A percentile compares a stretch with the other conserved stretches of the same genome.
Conservation (phyloP, 176 grass and related monocot species). For the Miscanthus lutarioriparius region DNA sequence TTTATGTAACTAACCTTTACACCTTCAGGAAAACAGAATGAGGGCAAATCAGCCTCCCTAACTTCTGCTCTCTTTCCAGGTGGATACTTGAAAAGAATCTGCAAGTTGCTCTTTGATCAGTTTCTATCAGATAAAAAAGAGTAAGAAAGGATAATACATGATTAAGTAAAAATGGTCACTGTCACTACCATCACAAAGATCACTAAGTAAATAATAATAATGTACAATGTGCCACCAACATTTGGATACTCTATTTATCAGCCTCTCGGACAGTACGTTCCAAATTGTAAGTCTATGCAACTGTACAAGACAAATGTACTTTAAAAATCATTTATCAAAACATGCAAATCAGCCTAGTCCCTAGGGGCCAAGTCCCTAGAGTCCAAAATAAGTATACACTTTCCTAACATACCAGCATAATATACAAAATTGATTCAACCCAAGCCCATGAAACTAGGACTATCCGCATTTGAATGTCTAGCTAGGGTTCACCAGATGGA, state of each 20-base stretch:
- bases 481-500: neutral
- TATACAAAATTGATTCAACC: neutral
- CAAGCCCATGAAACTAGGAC: neutral
- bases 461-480: neutral
- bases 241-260: neutral
- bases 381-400: conserved; percentile 30
- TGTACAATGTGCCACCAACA: neutral
- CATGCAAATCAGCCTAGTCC: conserved; percentile 10
- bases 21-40: conserved; percentile 97
- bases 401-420: conserved; percentile 2
- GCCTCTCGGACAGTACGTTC: neutral
- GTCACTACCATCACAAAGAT: neutral
- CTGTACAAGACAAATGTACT: neutral
- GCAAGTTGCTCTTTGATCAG: conserved; percentile 36
- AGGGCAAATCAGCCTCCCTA: conserved; percentile 78
- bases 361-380: conserved; percentile 10
- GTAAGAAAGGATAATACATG: conserved; percentile 1
- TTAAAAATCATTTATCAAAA: neutral
- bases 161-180: neutral
- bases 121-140: conserved; percentile 17
- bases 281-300: neutral
- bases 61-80: conserved; percentile 74
- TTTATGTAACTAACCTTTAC: conserved; percentile 73
- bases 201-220: neutral
- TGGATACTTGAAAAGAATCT: conserved; percentile 99